Base-by-base conservation (phyloP, 306 rosid genomes). In the Pyrus bretschneideri region DNA sequence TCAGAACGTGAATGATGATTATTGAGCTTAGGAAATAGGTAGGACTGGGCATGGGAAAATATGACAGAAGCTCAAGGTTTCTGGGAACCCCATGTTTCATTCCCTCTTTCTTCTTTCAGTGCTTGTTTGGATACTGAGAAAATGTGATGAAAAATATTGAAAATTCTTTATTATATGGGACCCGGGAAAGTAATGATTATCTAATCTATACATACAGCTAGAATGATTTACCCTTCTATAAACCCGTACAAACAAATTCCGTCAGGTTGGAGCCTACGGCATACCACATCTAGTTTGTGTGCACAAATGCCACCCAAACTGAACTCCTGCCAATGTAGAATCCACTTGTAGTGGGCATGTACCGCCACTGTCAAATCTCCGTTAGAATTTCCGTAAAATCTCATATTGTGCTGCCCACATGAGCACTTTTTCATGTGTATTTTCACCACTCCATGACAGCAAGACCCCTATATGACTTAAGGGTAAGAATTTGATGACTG, bases 91-190 rank as follows among this genome's bases (percentile, higher is more conserved):
- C 63, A 11, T 52, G 38, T 17, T 11, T 40, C 42, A 12, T n/a
- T 45, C 51, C 9, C 8, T 70, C n/a, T 31, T 76, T 21, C 14
- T 76, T 21, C 14, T 69, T 77, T 45, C 15, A 14, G 61, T 25
- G 30, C 21, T 65, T 71, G 65, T 64, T 64, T 72, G 67, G 15
- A 35, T 72, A 1, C 38, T 65, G 78, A 79, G 67, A 42, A 22
- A 51, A 76, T 55, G 14, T 21, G 27, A 25, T 6, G 49, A 71
- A 70, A 61, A 30, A 22, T 13, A 15, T 21, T 17, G 60, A 35
- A 7, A 2, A 44, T 60, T 29, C 42, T 31, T 44, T 33, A 19
- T 52, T 69, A 7, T 68, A 58, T 21, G 69, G 23, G 81, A 31
- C 27, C 70, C 64, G 27, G 13, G 54, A 55, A 61, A 78, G 27